Evolutionary conservation across 2,329 filamentous ascomycete species (phyloP).

Genomic region (Exophiala xenobiotica): DNA sequence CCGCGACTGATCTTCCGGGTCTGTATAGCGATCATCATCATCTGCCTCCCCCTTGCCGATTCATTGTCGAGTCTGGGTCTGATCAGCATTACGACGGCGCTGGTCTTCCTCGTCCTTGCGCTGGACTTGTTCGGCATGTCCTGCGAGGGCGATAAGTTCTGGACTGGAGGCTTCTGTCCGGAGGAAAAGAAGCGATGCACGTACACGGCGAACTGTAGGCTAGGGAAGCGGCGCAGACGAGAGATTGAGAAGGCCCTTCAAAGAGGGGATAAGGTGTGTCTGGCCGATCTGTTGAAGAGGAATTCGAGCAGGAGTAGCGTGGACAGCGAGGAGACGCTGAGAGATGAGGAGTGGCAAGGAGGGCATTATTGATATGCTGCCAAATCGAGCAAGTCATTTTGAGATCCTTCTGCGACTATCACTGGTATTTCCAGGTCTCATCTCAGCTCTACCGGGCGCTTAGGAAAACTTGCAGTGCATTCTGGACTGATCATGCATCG

Average conservation of each 20-base stretch:
- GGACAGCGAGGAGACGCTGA: constrained; percentile 11
- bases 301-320: constrained; percentile 18
- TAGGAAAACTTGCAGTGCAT: too few relatives aligned
- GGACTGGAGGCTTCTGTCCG: constrained; percentile 30
- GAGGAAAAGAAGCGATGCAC: constrained; percentile 38
- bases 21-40: constrained; percentile 51
- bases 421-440: too few relatives aligned
- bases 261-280: constrained; percentile 33
- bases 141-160: constrained; percentile 47
- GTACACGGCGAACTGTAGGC: constrained; percentile 45
- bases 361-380: constrained; percentile 19
- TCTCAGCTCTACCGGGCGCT: too few relatives aligned
- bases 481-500: too few relatives aligned
- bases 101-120: constrained; percentile 49
- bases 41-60: constrained; percentile 54
- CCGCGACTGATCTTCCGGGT: constrained; percentile 54
- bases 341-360: constrained; percentile 25
- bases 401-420: too few relatives aligned
- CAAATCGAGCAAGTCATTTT: too few relatives aligned
- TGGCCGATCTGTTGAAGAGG: constrained; percentile 22
- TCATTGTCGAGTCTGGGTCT: constrained; percentile 48
- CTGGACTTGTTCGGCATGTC: constrained; percentile 54
- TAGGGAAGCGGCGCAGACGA: constrained; percentile 33
- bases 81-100: constrained; percentile 46
- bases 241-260: constrained; percentile 37